Base-by-base conservation (phyloP, 2,329 filamentous ascomycete species). In the Microdochium trichocladiopsis region DNA sequence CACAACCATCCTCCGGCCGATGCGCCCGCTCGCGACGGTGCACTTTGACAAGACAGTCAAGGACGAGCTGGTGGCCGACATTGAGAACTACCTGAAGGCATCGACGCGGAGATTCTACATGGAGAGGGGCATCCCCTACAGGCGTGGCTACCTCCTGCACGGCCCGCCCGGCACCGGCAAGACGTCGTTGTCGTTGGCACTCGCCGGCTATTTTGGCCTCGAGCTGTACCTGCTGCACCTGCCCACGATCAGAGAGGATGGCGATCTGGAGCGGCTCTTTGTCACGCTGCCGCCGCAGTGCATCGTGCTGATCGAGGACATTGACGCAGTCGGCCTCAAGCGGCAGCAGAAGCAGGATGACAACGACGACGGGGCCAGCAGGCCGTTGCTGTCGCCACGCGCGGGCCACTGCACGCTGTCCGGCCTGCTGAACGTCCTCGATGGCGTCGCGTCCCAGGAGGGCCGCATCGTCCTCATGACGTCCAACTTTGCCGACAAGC, bases 91-190 rank as follows among this genome's bases (percentile, higher is more conserved):
- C 60, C 74, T 89, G 18, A 69, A 74, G 9, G 81, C 80, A 25
- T 73, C 57, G 2, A 69, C 68, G 2, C 62, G 82, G 14, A 79
- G 77, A 22, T 90, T 86, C 79, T 90, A 90, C 64, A 76, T 86
- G 28, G 79, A 87, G 54, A 80, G 87, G 23, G 86, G 86, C 24
- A 89, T 90, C 54, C 87, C 87, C 0, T 90, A 90, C 61, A 77
- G 87, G 9, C 73, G 87, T 50, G 87, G 86, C 8, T 90, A 90
- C 60, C 74, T 90, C 4, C 74, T 90, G 0, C 80, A 90, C 59
- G 87, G 87, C 0, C 86, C 87, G 2, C 87, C 86, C 0, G 87
- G 87, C 1, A 89, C 84, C 0, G 86, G 87, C 37, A 90, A 91
- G 66, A 88, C 83, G 52, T 88, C 84, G 1, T 87, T 90, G 57